Evolutionary conservation across 805 yeast genomes (phyloP).

Genomic region (Ogataea trehaloabstinens): DNA sequence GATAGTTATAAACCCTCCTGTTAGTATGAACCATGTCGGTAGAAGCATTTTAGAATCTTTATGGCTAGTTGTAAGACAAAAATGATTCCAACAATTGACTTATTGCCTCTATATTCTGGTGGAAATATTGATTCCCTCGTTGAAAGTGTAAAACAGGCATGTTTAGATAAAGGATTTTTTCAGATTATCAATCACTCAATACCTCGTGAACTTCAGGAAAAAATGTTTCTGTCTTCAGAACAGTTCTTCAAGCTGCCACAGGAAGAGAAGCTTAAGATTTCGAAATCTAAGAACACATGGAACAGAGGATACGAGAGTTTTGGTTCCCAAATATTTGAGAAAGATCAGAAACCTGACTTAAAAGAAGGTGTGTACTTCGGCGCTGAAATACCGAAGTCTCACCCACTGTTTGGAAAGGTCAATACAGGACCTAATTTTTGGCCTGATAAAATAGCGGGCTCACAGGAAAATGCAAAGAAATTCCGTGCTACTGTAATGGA

Average conservation of each 20-base stretch:
- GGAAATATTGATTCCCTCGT: constrained; percentile 2
- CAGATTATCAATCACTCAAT: constrained; percentile 14
- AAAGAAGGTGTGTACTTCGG: constrained; percentile 32
- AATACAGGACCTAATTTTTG: constrained; percentile 20
- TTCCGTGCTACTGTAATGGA: constrained; percentile 16
- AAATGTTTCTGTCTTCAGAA: constrained; percentile 9
- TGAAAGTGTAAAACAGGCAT: constrained; percentile 7
- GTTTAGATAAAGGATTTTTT: constrained; percentile 14
- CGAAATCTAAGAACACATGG: constrained; percentile 14
- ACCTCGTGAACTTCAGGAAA: constrained; percentile 7
- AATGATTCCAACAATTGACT: constrained; percentile 9
- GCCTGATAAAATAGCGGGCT: constrained; percentile 21
- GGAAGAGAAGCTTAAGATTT: constrained; percentile 21
- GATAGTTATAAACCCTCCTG: too few species aligned
- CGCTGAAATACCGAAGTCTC: constrained; percentile 16
- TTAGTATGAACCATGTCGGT: too few species aligned
- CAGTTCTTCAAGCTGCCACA: constrained; percentile 23
- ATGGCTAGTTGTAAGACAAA: background rate
- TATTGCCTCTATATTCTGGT: constrained; percentile 15
- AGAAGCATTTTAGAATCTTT: too few species aligned
- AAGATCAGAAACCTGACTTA: constrained; percentile 21
- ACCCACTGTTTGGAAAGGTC: constrained; percentile 14
- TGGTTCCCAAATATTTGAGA: constrained; percentile 18
- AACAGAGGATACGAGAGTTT: constrained; percentile 22
- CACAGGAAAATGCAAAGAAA: constrained; percentile 24